Evolutionary conservation across 2,329 filamentous ascomycete genomes (phyloP).

Genomic region (Polytolypa hystricis): DNA sequence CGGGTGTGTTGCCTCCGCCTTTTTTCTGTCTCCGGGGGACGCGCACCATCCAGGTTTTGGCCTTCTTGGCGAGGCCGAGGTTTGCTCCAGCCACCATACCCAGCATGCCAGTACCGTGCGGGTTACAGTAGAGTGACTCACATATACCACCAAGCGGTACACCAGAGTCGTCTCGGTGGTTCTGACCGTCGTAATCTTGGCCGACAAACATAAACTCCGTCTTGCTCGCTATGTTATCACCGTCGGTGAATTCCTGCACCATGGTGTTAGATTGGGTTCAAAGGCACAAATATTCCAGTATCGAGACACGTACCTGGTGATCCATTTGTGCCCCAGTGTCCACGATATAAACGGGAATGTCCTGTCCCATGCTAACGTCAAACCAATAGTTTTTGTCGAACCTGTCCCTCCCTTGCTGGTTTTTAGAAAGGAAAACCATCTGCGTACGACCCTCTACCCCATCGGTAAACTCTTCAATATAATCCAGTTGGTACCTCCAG

Average conservation of each 20-base stretch:
- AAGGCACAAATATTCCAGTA: neutral
- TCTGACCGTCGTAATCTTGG: conserved; percentile 6
- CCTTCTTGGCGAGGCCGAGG: conserved; percentile 6
- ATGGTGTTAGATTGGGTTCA: neutral
- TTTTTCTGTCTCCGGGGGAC: conserved; percentile 3
- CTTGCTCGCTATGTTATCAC: conserved; percentile 6
- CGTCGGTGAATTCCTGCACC: conserved; percentile 7
- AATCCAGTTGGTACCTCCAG: conserved; percentile 5
- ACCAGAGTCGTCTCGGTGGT: conserved; percentile 5
- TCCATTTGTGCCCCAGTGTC: conserved; percentile 6
- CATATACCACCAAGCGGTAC: conserved; percentile 5
- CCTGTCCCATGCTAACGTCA: conserved; percentile 4
- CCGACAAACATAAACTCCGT: conserved; percentile 5
- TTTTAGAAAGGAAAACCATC: conserved; percentile 6
- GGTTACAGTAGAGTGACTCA: conserved; percentile 2
- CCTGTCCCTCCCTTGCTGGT: no score
- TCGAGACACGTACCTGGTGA: conserved; percentile 4
- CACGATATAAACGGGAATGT: conserved; percentile 7
- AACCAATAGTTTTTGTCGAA: no score
- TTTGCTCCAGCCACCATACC: conserved; percentile 4
- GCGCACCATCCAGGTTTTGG: conserved; percentile 6
- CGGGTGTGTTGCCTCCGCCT: neutral
- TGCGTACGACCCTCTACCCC: conserved; percentile 1
- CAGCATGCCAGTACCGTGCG: conserved; percentile 8
- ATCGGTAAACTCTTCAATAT: neutral